phyloP scores from a whole-genome alignment of 495 filamentous ascomycete genomes.

The Chaetomium cochliodes region DNA sequence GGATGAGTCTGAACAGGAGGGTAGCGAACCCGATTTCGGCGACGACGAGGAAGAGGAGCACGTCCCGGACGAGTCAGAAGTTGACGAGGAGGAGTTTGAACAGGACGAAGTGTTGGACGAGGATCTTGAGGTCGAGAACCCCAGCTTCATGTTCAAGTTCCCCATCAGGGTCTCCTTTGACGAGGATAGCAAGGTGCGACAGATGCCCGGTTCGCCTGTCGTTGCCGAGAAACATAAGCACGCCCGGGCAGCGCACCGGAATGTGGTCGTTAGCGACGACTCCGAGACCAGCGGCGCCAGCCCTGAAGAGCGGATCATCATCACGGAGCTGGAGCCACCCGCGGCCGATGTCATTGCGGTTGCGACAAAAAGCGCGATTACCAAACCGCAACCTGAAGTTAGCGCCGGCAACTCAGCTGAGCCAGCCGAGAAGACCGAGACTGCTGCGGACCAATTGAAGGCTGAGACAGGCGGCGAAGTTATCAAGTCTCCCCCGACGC shows the following conservation, averaged over 20 bases:
- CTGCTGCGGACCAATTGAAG: slow-evolving; percentile 5
- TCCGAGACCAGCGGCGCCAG: slow-evolving; percentile 23
- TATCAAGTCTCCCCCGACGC: slow-evolving; percentile 27
- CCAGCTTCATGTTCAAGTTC: slow-evolving; percentile 66
- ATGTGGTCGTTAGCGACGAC: slow-evolving; percentile 35
- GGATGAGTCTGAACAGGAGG: slow-evolving; percentile 66
- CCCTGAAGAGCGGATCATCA: slow-evolving; percentile 15
- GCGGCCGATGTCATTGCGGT: slow-evolving; percentile 35
- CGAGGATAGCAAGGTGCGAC: slow-evolving; percentile 32
- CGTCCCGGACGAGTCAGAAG: slow-evolving; percentile 47
- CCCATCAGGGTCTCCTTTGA: slow-evolving; percentile 39
- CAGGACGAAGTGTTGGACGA: slow-evolving; percentile 57
- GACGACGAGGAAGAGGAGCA: slow-evolving; percentile 61
- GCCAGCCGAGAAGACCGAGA: neutral
- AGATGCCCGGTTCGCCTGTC: slow-evolving; percentile 30
- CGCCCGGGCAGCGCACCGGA: slow-evolving; percentile 30
- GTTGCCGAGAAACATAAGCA: slow-evolving; percentile 23
- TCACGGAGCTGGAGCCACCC: slow-evolving; percentile 27
- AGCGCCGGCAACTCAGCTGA: neutral
- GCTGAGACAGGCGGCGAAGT: slow-evolving; percentile 15
- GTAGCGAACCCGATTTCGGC: slow-evolving; percentile 57
- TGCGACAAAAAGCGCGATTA: slow-evolving; percentile 19
- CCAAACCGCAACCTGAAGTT: neutral
- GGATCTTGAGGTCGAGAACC: slow-evolving; percentile 42
- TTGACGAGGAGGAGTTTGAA: slow-evolving; percentile 56